A percentile compares a stretch with the other conserved stretches of the same genome.
Evolutionary conservation across 768 basidiomycete species (phyloP).

Genomic region (Pleurotus platypus): DNA sequence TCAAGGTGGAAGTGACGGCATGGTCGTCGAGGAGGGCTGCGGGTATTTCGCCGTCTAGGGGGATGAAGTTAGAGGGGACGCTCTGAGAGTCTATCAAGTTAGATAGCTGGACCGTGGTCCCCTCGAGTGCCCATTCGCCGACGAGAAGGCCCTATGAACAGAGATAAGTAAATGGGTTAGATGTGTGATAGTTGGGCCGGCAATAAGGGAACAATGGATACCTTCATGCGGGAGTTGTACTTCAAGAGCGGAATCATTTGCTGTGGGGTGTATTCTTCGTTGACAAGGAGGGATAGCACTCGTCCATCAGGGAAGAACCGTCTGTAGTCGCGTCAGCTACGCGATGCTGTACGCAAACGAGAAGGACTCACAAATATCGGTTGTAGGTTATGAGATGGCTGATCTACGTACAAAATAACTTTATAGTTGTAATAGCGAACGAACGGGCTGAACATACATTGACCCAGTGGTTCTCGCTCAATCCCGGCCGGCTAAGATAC

Average conservation of each 20-base stretch:
- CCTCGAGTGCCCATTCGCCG: conserved; percentile 66
- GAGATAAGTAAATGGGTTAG: background rate
- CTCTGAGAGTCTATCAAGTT: conserved; percentile 59
- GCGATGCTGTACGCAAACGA: background rate
- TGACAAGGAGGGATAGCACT: conserved; percentile 81
- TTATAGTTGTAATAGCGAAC: conserved; percentile 9
- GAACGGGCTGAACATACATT: conserved; percentile 47
- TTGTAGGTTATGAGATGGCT: conserved; percentile 90
- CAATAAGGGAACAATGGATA: conserved; percentile 19
- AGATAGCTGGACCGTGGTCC: conserved; percentile 53
- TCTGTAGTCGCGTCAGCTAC: conserved; percentile 30
- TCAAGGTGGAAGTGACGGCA: background rate
- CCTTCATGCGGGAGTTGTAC: conserved; percentile 77
- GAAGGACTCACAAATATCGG: conserved; percentile 69
- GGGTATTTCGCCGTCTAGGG: conserved; percentile 9
- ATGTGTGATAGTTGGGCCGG: background rate
- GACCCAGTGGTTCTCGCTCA: conserved; percentile 85
- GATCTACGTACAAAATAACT: conserved; percentile 38
- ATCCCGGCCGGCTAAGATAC: conserved; percentile 57
- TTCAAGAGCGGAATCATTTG: conserved; percentile 75
- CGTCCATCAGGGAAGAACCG: conserved; percentile 87
- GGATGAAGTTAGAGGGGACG: conserved; percentile 6
- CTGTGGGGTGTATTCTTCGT: conserved; percentile 69
- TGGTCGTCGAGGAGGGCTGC: background rate
- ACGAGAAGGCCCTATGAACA: conserved; percentile 59